A percentile compares a stretch with the other conserved stretches of the same genome.
Conservation (phyloP, 257 asterid genomes). For the Rhazya stricta region DNA sequence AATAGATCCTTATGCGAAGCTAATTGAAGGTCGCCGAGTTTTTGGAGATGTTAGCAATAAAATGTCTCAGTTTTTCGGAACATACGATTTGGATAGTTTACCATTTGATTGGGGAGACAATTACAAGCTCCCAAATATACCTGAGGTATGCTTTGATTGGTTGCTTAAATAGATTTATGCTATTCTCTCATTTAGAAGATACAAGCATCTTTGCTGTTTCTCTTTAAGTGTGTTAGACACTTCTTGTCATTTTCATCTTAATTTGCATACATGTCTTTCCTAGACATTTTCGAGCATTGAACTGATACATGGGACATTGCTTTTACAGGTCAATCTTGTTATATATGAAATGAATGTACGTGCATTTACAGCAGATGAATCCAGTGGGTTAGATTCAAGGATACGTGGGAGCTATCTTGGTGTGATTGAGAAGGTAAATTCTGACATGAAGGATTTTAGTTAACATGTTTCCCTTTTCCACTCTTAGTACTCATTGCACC, state of each 20-base stretch:
- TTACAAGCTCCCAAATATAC: constrained; percentile 78
- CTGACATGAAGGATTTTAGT: background rate
- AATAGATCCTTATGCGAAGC: constrained; percentile 88
- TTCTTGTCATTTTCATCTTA: background rate
- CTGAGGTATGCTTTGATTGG: constrained; percentile 59
- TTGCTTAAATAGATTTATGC: constrained; percentile 14
- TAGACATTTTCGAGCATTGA: background rate
- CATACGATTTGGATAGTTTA: constrained; percentile 67
- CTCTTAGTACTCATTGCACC: background rate
- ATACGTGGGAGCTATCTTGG: constrained; percentile 92
- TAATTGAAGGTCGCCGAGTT: constrained; percentile 78
- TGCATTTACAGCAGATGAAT: constrained; percentile 82
- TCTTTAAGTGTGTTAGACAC: constrained; percentile 1
- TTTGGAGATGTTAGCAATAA: constrained; percentile 77
- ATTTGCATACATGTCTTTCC: background rate
- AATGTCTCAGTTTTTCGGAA: constrained; percentile 61
- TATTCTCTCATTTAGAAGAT: background rate
- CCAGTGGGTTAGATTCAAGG: constrained; percentile 69
- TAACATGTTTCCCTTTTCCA: background rate
- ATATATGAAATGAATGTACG: constrained; percentile 97
- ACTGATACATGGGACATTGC: constrained; percentile 12
- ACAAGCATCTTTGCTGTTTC: constrained; percentile 2
- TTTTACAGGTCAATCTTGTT: constrained; percentile 83
- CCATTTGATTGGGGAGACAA: constrained; percentile 91
- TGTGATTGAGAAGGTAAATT: constrained; percentile 75